Percentiles rank a stretch among this genome's conserved stretches.
phyloP scores from a whole-genome alignment of 176 grass and related monocot species.

The Cenchrus americanus region DNA sequence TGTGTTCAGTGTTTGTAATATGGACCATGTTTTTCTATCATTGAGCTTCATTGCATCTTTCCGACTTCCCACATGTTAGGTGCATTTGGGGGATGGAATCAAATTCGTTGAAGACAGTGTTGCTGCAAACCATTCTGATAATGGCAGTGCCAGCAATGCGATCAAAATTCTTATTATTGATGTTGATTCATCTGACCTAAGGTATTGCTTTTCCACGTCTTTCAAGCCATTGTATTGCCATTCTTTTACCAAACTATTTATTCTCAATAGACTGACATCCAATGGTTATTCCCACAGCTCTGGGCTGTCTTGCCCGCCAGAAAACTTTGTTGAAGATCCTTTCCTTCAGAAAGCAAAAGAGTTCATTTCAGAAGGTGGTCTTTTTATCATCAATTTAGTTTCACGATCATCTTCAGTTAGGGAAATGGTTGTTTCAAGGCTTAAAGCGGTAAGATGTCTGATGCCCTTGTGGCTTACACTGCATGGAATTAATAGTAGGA shows the following conservation, averaged over 20 bases:
- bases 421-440: slow-evolving; percentile 63
- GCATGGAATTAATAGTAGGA: neutral
- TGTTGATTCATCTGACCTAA: slow-evolving; percentile 96
- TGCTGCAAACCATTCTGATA: slow-evolving; percentile 40
- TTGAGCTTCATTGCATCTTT: slow-evolving; percentile 1
- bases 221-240: neutral
- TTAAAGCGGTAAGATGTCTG: slow-evolving; percentile 64
- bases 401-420: slow-evolving; percentile 65
- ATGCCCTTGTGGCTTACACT: neutral
- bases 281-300: slow-evolving; percentile 54
- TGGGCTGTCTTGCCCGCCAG: slow-evolving; percentile 80
- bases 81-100: slow-evolving; percentile 82
- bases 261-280: slow-evolving; percentile 13
- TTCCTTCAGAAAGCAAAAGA: slow-evolving; percentile 67
- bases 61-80: slow-evolving; percentile 47
- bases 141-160: slow-evolving; percentile 41
- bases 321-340: slow-evolving; percentile 81
- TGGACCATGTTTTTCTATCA: neutral
- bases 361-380: slow-evolving; percentile 68
- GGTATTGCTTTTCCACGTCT: slow-evolving; percentile 46
- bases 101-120: slow-evolving; percentile 62
- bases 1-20: slow-evolving; percentile 1
- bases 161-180: slow-evolving; percentile 84
- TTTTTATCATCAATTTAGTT: slow-evolving; percentile 89
- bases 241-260: slow-evolving; percentile 24